Base-by-base conservation (phyloP, 768 basidiomycete species). In the Mrakia blollopis region DNA sequence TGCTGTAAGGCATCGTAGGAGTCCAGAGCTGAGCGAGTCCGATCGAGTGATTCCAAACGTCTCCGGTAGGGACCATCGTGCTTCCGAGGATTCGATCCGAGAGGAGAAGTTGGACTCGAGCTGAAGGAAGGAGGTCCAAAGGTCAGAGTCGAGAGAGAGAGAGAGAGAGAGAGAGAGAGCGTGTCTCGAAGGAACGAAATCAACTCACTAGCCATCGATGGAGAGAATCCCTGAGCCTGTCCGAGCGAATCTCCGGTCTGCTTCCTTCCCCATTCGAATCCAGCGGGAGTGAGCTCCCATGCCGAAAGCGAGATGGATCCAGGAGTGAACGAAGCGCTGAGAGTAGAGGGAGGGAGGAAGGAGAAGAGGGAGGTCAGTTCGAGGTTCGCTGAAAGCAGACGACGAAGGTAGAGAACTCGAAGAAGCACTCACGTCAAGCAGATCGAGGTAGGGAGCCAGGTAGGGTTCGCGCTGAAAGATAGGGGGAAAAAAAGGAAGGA, bases 201-300 rank as follows among this genome's bases (percentile, higher is more conserved):
- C 90, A 82, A 96, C 57, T 57, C 57, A 57, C 57, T 95, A 78
- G 72, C 78, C 72, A 74, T 50, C 52, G 77, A 74, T 5, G 77
- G 68, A 28, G 73, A 74, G 77, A 70, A 78, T 11, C 77, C 77
- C 23, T 68, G 67, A 44, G 68, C 47, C 21, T 73, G 50, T 18
- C 77, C 73, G 25, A 50, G 61, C 52, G 92, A 91, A 61, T 89
- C 92, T 81, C 95, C 94, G 80, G 87, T 85, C 80, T 95, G 96
- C 86, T 97, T 98, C 80, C 96, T 87, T 60, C 95, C 96, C 95
- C 95, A 98, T 81, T 99, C 97, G 82, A 98, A 98, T 23, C 96
- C 97, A 78, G 91, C 89, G 13, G 96, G 90, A 7, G 91, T 91
- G 70, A 98, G 85, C 44, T 90, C 92, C 85, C 98, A 95, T 0